Evolutionary conservation across 208 protist genomes (phyloP).

Genomic region (Leishmania braziliensis): DNA sequence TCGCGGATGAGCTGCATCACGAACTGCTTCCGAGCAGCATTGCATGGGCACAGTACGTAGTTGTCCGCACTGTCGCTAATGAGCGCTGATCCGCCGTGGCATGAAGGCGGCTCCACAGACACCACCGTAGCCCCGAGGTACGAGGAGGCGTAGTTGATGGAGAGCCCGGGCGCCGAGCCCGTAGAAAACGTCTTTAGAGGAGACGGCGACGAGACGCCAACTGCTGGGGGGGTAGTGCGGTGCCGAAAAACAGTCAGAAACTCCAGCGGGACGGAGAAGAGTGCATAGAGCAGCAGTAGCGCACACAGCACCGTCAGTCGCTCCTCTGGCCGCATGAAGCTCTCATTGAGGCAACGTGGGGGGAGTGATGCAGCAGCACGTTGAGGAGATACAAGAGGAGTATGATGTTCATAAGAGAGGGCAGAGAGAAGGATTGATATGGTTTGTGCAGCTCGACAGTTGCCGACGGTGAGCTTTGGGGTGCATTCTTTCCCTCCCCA

Average conservation of each 20-base stretch:
- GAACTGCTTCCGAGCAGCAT: slow-evolving; percentile 15
- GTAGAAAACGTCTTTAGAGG: background rate
- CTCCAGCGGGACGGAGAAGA: slow-evolving; percentile 3
- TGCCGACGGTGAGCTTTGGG: background rate
- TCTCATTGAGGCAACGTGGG: background rate
- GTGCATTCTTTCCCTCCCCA: no score
- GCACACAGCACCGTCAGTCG: slow-evolving; percentile 11
- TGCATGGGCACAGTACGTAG: slow-evolving; percentile 18
- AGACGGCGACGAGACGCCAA: no score
- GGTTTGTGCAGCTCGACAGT: background rate
- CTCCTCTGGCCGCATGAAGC: slow-evolving; percentile 5
- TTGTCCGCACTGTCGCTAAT: slow-evolving; percentile 19
- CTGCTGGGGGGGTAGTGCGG: background rate
- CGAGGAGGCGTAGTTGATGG: slow-evolving; percentile 12
- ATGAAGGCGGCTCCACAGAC: slow-evolving; percentile 16
- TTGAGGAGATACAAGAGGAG: background rate
- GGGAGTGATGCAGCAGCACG: background rate
- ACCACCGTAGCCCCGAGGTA: slow-evolving; percentile 8
- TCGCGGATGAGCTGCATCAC: slow-evolving; percentile 16
- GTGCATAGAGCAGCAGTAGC: slow-evolving; percentile 13
- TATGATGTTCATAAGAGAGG: background rate
- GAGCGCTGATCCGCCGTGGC: slow-evolving; percentile 12
- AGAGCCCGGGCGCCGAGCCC: background rate
- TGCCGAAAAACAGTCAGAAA: slow-evolving; percentile 2
- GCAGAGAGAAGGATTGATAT: background rate